These are phyloP conservation scores for Cyberlindnera sargentensis DNA, from an alignment of 805 yeast species.

Conservation along the genomic window DNA sequence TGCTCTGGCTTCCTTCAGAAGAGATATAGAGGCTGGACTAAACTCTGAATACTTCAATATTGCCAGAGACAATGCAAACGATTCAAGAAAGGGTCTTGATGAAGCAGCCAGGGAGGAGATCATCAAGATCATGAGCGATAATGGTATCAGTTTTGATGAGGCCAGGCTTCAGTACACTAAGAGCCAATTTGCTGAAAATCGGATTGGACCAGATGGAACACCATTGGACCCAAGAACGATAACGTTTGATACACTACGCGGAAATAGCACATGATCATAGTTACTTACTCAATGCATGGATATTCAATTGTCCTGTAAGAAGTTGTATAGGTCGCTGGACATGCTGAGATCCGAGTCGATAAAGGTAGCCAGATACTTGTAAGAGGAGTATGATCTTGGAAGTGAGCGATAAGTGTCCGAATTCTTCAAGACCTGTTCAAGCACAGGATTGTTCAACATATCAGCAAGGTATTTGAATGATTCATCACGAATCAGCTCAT, in stretches of 20 bases:
- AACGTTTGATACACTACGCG: constrained; percentile 28
- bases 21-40: constrained; percentile 53
- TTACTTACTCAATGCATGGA: background rate
- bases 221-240: constrained; percentile 64
- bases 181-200: constrained; percentile 38
- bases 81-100: constrained; percentile 57
- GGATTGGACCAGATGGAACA: constrained; percentile 57
- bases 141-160: constrained; percentile 53
- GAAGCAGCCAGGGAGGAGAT: constrained; percentile 45
- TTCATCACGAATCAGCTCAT: constrained; percentile 24
- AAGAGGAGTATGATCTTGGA: constrained; percentile 29
- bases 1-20: constrained; percentile 27
- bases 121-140: constrained; percentile 43
- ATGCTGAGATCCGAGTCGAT: constrained; percentile 23
- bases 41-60: constrained; percentile 54
- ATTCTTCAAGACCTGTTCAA: constrained; percentile 4
- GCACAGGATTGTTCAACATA: constrained; percentile 23
- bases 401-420: constrained; percentile 14
- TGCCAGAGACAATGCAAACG: constrained; percentile 38
- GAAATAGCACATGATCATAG: background rate
- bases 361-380: constrained; percentile 28
- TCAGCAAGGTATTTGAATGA: constrained; percentile 40
- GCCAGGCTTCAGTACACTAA: constrained; percentile 54
- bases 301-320: constrained; percentile 6
- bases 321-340: constrained; percentile 13